A percentile compares a stretch with the other conserved stretches of the same genome.
These are phyloP conservation scores for Neurospora sp. DNA, from an alignment of 495 filamentous ascomycete genomes.

Conservation along the genomic window DNA sequence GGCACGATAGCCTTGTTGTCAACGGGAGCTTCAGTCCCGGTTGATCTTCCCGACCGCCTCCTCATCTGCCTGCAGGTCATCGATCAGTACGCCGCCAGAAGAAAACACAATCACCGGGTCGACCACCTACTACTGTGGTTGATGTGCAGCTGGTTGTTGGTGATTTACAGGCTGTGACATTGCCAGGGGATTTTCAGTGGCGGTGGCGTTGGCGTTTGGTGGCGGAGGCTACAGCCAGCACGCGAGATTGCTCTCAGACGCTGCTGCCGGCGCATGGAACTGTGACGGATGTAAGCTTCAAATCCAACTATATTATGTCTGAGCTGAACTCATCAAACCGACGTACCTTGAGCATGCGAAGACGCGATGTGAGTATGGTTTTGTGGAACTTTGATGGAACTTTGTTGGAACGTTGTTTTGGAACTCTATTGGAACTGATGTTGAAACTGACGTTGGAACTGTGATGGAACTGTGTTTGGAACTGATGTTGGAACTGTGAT, in stretches of 20 bases:
- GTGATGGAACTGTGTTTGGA: too few species aligned
- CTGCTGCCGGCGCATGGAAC: not conserved
- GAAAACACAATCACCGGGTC: not conserved
- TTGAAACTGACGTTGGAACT: too few species aligned
- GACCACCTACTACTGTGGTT: not conserved
- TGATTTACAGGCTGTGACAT: not conserved
- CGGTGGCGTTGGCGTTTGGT: not conserved
- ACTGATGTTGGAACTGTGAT: too few species aligned
- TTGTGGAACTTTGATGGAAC: not conserved
- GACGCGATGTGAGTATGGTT: not conserved
- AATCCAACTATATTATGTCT: not conserved
- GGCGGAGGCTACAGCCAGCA: not conserved
- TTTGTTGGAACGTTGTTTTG: too few species aligned
- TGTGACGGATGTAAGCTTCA: not conserved
- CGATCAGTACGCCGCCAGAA: not conserved
- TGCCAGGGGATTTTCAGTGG: not conserved
- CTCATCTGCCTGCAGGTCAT: not conserved
- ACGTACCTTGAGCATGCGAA: not conserved
- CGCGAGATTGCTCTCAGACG: too few species aligned
- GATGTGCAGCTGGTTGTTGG: not conserved
- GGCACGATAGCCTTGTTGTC: not conserved
- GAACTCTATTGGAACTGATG: too few species aligned
- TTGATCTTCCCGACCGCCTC: not conserved
- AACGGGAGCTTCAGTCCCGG: not conserved
- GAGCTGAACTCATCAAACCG: not conserved